Percentiles rank a stretch among this genome's conserved stretches.
Evolutionary conservation across 2,329 filamentous ascomycete genomes (phyloP).

Genomic region (Ceratocystis colombiana): DNA sequence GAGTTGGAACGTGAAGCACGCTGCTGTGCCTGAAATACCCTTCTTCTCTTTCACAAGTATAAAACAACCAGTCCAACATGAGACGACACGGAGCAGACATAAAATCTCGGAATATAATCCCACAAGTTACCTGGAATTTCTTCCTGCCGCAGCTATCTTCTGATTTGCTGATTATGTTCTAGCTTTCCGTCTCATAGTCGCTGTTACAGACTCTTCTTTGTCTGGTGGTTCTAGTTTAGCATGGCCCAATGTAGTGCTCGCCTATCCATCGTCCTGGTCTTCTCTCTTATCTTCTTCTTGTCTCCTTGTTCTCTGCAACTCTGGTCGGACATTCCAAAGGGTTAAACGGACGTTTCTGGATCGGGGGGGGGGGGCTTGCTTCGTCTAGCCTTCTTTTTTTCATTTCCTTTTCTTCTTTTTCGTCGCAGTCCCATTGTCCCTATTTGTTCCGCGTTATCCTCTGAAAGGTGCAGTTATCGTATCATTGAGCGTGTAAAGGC

Average conservation of each 20-base stretch:
- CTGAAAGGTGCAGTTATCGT: too few species aligned
- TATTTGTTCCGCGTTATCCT: too few species aligned
- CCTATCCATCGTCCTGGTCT: too few species aligned
- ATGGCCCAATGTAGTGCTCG: too few species aligned
- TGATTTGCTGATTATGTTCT: not conserved
- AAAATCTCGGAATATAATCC: conserved; percentile 9
- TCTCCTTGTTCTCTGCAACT: not conserved
- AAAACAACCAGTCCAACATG: conserved; percentile 11
- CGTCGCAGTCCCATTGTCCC: too few species aligned
- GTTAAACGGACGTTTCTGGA: not conserved
- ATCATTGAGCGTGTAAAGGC: too few species aligned
- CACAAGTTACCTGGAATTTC: not conserved
- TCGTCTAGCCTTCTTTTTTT: not conserved
- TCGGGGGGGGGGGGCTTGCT: not conserved
- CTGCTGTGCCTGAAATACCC: not conserved
- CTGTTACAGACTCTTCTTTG: not conserved
- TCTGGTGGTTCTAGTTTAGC: not conserved
- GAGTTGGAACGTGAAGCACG: not conserved
- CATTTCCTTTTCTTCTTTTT: too few species aligned
- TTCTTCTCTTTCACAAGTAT: not conserved
- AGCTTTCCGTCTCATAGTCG: not conserved
- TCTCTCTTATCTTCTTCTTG: not conserved
- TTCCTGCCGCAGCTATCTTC: not conserved
- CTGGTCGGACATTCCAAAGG: not conserved
- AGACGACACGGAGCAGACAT: conserved; percentile 4